A percentile compares a stretch with the other conserved stretches of the same genome.
Conservation (phyloP, 371 early-diverging fungal species). For the Coemansia sp. region DNA sequence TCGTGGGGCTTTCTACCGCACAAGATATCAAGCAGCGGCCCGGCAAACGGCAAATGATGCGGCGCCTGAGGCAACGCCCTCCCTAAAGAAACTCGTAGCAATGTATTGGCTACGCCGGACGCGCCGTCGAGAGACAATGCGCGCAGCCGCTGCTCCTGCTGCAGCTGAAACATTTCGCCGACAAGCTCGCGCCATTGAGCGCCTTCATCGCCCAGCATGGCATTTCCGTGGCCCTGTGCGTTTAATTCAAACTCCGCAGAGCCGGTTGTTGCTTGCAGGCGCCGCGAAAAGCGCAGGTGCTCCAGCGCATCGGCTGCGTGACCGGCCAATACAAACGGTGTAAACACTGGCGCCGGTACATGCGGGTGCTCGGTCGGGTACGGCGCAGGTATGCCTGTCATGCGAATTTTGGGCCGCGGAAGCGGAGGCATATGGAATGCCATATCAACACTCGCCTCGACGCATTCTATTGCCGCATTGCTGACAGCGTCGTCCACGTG, state of each 20-base stretch:
- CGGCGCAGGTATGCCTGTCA: slow-evolving; percentile 26
- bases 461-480: neutral
- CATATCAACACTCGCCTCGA: neutral
- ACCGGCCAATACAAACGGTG: neutral
- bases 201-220: slow-evolving; percentile 7
- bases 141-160: neutral
- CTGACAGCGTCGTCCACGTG: neutral
- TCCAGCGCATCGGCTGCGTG: neutral
- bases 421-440: neutral
- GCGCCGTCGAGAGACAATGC: slow-evolving; percentile 2
- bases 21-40: slow-evolving; percentile 23
- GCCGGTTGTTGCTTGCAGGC: neutral
- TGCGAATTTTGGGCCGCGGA: slow-evolving; percentile 14
- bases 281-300: neutral
- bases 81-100: neutral
- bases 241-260: neutral
- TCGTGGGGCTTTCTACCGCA: neutral
- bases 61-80: slow-evolving; percentile 9
- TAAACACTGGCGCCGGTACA: slow-evolving; percentile 19
- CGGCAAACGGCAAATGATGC: slow-evolving; percentile 22
- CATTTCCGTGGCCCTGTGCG: neutral
- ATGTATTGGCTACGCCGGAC: neutral
- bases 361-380: slow-evolving; percentile 28
- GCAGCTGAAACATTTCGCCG: neutral
- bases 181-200: slow-evolving; percentile 15